Evolutionary conservation across 2,329 filamentous ascomycete genomes (phyloP), one percentile per base, ranked within the genome.

Genomic region (Thermothelomyces thermophilus): DNA sequence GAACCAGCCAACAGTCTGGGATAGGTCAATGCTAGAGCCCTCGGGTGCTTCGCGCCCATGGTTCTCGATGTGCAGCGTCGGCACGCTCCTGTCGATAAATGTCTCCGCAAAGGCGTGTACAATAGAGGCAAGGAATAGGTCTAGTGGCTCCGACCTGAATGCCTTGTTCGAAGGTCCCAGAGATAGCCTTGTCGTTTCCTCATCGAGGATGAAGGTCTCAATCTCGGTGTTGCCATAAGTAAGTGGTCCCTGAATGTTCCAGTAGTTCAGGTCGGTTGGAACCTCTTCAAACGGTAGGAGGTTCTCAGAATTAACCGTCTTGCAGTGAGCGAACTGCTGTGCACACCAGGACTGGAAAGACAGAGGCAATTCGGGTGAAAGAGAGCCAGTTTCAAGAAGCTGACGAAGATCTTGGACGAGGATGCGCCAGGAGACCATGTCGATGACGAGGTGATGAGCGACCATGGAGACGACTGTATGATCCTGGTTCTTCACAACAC

Each of bases 371-470:
- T 58, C 54, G 8, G 46, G 9, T n/a, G 26, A 28, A 2, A 55
- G 30, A 10, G 46, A 41, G 14, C 55, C 54, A 1, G 49, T 54
- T 28, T 60, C 57, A 13, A 60, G 24, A 14, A 53, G 2, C 6
- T 56, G 51, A 33, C 40, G 33, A 13, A 60, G 48, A 41, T 59
- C 57, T 7, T 48, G 53, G 5, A 59, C 31, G 19, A 59, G 57
- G 44, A 58, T 55, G 35, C 57, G 56, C 58, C 58, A 60, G 20
- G 58, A 60, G 3, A 58, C 58, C 24, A 58, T 51, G 41, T 60
- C 57, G 14, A 58, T 43, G 35, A 46, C 48, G 17, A 59, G 41
- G 16, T 59, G 56, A 41, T 59, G 57, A n/a, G 57, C 57, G 14
- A 56, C 47, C 53, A 60, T 53, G 28, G 40, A 56, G 30, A 58